phyloP scores from a whole-genome alignment of 1,284 basidiomycete genomes.

The Sporisorium exsertum region DNA sequence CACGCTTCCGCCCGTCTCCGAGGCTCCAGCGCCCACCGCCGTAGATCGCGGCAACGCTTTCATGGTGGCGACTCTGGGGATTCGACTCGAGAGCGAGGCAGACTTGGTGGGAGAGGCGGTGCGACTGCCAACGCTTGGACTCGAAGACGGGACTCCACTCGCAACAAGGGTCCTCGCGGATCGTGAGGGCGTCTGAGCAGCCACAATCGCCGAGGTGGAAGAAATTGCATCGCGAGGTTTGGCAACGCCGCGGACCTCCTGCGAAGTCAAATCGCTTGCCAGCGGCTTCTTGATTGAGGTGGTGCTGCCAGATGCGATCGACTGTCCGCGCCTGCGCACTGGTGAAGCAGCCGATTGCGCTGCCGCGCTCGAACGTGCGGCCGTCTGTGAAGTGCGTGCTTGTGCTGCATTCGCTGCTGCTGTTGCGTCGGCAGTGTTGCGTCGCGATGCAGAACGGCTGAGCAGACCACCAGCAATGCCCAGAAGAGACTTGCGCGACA shows the following conservation, averaged over 20 bases:
- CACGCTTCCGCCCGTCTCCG: constrained; percentile 28
- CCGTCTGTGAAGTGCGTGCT: constrained; percentile 3
- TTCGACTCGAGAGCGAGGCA: constrained; percentile 49
- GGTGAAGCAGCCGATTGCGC: constrained; percentile 14
- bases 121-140: constrained; percentile 27
- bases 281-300: constrained; percentile 11
- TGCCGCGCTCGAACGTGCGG: constrained; percentile 1
- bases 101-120: constrained; percentile 36
- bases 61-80: constrained; percentile 52
- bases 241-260: constrained; percentile 6
- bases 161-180: constrained; percentile 10
- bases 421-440: constrained; percentile 11
- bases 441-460: constrained; percentile 40
- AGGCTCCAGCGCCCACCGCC: constrained; percentile 3
- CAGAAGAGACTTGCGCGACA: constrained; percentile 61
- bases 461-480: constrained; percentile 52
- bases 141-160: constrained; percentile 20
- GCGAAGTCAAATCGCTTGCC: background rate
- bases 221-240: background rate
- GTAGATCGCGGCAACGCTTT: constrained; percentile 23
- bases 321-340: constrained; percentile 28
- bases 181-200: constrained; percentile 30
- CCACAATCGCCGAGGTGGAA: background rate
- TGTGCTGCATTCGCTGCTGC: background rate
- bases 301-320: background rate